Evolutionary conservation across 2,329 filamentous ascomycete species (phyloP), one percentile per base, ranked within the genome.

Genomic region (Didymella pinodella): DNA sequence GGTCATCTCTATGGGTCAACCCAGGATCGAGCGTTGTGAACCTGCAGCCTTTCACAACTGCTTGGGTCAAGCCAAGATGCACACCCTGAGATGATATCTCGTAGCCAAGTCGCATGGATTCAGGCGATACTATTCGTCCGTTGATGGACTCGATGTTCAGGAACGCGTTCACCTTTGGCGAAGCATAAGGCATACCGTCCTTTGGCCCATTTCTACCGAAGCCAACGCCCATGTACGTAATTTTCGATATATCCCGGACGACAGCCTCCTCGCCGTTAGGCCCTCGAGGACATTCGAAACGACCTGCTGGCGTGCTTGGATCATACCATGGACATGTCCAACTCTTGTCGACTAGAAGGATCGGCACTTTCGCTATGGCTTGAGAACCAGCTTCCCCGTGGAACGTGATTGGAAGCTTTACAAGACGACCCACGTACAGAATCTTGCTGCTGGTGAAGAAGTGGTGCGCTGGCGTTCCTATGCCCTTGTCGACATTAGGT

Each of bases 181-280:
- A 56, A 34, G 66, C 73, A 52, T 66, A 69, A 5, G 68, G 69
- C 68, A 74, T 71, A 7, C 68, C 70, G 25, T 73, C 69, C 16
- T 58, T 68, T 7, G 64, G 60, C 28, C 56, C 57, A 45, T 77
- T 77, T 36, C 74, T 65, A 7, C 73, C 73, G 31, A 77, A 77
- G 1, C 74, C 74, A 41, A 77, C 66, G 8, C 74, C 74, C 74
- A 77, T 77, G 54, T 76, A 77, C 18, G 66, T 75, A 31, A 77
- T 77, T 14, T 62, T 55, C 6, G 65, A 67, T 22, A 68, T 72
- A 40, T 75, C 67, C 45, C 71, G 54, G 16, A 62, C 62, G 26
- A 55, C 36, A 2, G 73, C 67, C 16, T 65, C 57, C 29, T 73
- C 69, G 7, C 67, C 67, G 10, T 69, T 47, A 1, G 71, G 72